A percentile compares a stretch with the other conserved stretches of the same genome.
phyloP scores from a whole-genome alignment of 2,329 filamentous ascomycete genomes.

The Colletotrichum australisinense region DNA sequence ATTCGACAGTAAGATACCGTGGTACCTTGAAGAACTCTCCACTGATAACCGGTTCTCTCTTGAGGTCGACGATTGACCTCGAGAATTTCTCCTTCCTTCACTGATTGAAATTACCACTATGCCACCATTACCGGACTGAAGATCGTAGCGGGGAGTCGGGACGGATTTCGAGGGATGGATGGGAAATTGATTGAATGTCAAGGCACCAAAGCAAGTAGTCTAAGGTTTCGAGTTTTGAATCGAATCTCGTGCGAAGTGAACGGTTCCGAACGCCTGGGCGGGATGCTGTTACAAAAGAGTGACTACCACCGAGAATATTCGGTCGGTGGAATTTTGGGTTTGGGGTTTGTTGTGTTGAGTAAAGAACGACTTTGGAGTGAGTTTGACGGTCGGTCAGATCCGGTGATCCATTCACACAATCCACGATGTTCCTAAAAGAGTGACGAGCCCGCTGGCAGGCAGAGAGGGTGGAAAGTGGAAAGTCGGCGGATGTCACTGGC shows the following conservation, averaged over 20 bases:
- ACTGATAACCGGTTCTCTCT: slow-evolving; percentile 17
- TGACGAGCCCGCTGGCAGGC: slow-evolving; percentile 69
- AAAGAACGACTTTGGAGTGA: slow-evolving; percentile 46
- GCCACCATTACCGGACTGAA: slow-evolving; percentile 24
- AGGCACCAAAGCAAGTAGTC: background rate
- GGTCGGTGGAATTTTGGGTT: background rate
- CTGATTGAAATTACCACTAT: slow-evolving; percentile 9
- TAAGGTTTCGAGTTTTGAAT: background rate
- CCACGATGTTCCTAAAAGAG: slow-evolving; percentile 52
- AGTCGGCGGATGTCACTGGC: slow-evolving; percentile 40
- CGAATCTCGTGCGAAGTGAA: slow-evolving; percentile 1
- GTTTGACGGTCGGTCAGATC: slow-evolving; percentile 37
- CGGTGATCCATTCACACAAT: slow-evolving; percentile 31
- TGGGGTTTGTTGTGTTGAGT: slow-evolving; percentile 6
- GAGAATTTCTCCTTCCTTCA: slow-evolving; percentile 28
- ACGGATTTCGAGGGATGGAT: background rate
- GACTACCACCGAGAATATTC: background rate
- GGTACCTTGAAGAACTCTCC: background rate
- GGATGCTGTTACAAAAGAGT: slow-evolving; percentile 19
- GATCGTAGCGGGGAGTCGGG: background rate
- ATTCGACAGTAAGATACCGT: background rate
- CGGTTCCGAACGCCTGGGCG: background rate
- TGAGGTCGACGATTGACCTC: background rate
- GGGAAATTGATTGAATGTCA: background rate
- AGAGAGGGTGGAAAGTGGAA: slow-evolving; percentile 51